Conservation (phyloP, 768 basidiomycete species). For the Tricholoma bakamatsutake region DNA sequence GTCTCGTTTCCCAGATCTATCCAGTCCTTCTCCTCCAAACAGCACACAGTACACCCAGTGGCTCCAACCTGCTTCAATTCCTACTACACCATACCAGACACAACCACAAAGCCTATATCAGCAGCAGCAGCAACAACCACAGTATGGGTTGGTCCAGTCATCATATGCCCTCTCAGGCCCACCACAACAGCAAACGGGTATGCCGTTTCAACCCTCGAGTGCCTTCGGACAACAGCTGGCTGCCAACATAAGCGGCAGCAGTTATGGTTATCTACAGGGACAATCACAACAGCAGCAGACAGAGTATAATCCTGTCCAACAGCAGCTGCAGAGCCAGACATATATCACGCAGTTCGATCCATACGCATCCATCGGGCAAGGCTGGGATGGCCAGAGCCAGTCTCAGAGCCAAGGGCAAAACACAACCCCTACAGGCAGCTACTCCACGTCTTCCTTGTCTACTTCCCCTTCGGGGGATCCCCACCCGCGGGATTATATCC, state of each 20-base stretch:
- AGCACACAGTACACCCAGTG: constrained; percentile 35
- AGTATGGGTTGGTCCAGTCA: constrained; percentile 10
- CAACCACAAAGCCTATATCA: constrained; percentile 24
- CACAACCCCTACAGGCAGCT: constrained; percentile 11
- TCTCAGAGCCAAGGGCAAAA: constrained; percentile 14
- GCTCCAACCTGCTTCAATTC: constrained; percentile 16
- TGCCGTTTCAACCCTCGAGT: constrained; percentile 43
- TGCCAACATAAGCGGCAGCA: constrained; percentile 31
- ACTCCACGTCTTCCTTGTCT: constrained; percentile 24
- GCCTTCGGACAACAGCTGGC: constrained; percentile 53
- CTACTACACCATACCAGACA: constrained; percentile 23
- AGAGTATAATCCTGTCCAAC: constrained; percentile 39
- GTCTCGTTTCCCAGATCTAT: constrained; percentile 63
- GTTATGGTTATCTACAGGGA: constrained; percentile 33
- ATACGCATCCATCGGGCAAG: constrained; percentile 39
- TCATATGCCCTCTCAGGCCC: constrained; percentile 15
- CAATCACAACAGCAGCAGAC: constrained; percentile 22
- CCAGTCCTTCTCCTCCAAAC: constrained; percentile 19
- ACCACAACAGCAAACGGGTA: constrained; percentile 14
- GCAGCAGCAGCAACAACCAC: constrained; percentile 30
- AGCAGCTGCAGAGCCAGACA: constrained; percentile 38
- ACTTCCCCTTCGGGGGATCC: constrained; percentile 32
- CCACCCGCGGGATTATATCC: constrained; percentile 69
- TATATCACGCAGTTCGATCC: constrained; percentile 52
- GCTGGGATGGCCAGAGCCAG: constrained; percentile 29